Conservation (phyloP, 108 stramenopile genomes). For the Chaetoceros muelleri region DNA sequence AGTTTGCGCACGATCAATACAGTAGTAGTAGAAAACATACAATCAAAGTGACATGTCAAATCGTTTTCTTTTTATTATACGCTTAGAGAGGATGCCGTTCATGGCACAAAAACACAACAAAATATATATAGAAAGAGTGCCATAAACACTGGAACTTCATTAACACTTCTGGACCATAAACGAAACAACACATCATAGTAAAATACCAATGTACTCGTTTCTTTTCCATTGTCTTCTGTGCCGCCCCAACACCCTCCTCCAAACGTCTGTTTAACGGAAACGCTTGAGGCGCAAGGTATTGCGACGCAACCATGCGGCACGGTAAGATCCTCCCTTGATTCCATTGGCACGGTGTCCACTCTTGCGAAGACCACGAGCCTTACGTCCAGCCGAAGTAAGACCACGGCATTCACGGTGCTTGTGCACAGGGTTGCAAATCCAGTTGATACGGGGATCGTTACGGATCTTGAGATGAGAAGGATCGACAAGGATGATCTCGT, state of each 20-base stretch:
- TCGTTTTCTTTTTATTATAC: no score
- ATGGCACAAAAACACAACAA: background rate
- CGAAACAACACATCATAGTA: no score
- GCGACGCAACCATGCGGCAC: slow-evolving; percentile 93
- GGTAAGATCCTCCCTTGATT: slow-evolving; percentile 89
- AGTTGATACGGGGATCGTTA: slow-evolving; percentile 98
- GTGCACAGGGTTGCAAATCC: slow-evolving; percentile 98
- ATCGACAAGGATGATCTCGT: slow-evolving; percentile 99
- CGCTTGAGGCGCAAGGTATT: slow-evolving; percentile 95
- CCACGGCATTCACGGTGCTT: slow-evolving; percentile 99
- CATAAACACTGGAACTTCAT: background rate
- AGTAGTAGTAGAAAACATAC: no score
- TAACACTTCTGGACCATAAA: background rate
- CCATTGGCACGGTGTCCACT: slow-evolving; percentile 98
- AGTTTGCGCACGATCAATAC: no score
- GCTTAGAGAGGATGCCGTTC: background rate
- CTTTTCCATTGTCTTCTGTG: slow-evolving; percentile 45
- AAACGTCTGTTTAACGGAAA: slow-evolving; percentile 76
- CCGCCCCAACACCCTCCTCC: slow-evolving; percentile 7
- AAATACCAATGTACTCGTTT: no score
- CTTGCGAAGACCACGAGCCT: slow-evolving; percentile 96
- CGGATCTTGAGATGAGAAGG: slow-evolving; percentile 93
- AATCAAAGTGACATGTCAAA: no score
- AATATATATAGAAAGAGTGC: background rate
- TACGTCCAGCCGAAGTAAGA: slow-evolving; percentile 97